Base-by-base conservation (phyloP, 371 early-diverging fungal species). In the Amoeboaphelidium protococcarum region DNA sequence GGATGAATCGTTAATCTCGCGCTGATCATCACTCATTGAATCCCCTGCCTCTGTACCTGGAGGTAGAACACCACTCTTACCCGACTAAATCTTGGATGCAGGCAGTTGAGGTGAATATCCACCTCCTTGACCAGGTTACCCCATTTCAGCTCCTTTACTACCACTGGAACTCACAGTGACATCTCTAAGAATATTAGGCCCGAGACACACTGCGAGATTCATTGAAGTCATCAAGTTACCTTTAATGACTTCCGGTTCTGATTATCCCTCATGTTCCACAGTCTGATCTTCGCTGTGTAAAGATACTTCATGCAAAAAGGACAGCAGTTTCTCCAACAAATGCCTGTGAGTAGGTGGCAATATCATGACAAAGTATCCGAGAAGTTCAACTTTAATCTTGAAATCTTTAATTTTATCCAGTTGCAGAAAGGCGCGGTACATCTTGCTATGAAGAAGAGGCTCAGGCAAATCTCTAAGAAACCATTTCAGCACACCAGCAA, bases 401-500 rank as follows among this genome's bases (percentile, higher is more conserved):
- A 10, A 6, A 16, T 31, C 16, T 16, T 31, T 31, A 10, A 31
- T 31, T 16, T 31, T 31, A 6, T 31, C 42, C 4, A 21, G n/a
- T 42, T 6, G 6, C 4, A 42, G 10, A 42, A 42, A 42, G 12
- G 20, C 13, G 12, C 21, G 4, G 42, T 42, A 42, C 23, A 82
- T 53, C 13, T 76, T 72, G 4, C 70, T 58, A 1, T 91, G 89
- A 21, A 94, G 64, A 4, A 92, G 71, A 42, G 77, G 85, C 13
- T 69, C 72, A 0, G 89, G 80, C 26, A 94, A 60, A 56, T 86
- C 90, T 23, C 95, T 68, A 26, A 94, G 58, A 61, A 79, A 94
- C 48, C 85, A 62, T 58, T 94, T 94, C 41, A 94, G 64, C 40
- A 92, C 51, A 1, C 91, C 88, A 23, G 89, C 78, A 20, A 92